phyloP scores from a whole-genome alignment of 2,329 filamentous ascomycete genomes.

The Aureobasidium mangrovei region DNA sequence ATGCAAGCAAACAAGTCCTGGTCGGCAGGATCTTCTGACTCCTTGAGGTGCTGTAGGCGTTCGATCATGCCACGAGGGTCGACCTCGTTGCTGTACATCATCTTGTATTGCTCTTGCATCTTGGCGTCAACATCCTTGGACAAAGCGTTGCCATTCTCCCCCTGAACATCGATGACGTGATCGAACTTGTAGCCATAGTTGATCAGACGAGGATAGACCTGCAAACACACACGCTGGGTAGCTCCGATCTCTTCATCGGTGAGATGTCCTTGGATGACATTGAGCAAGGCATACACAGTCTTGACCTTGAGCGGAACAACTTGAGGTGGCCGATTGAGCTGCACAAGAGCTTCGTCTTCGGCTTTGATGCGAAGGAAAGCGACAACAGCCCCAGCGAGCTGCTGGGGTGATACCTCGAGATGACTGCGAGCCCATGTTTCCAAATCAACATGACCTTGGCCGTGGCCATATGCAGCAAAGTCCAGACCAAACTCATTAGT shows the following conservation, averaged over 20 bases:
- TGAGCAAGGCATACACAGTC: slow-evolving; percentile 71
- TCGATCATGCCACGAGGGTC: slow-evolving; percentile 80
- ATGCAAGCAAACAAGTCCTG: slow-evolving; percentile 97
- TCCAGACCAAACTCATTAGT: slow-evolving; percentile 81
- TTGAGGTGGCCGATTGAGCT: slow-evolving; percentile 59
- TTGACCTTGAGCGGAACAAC: slow-evolving; percentile 69
- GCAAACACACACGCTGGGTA: slow-evolving; percentile 80
- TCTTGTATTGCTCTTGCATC: slow-evolving; percentile 97
- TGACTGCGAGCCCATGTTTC: slow-evolving; percentile 70
- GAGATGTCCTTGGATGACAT: slow-evolving; percentile 57
- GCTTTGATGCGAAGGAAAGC: slow-evolving; percentile 82
- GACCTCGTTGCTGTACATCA: slow-evolving; percentile 90
- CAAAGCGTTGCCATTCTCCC: slow-evolving; percentile 70
- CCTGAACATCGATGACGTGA: slow-evolving; percentile 80
- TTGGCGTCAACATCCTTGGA: slow-evolving; percentile 70
- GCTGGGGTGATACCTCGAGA: slow-evolving; percentile 36
- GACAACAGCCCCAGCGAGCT: slow-evolving; percentile 61
- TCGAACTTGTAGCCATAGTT: slow-evolving; percentile 76
- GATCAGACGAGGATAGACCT: slow-evolving; percentile 85
- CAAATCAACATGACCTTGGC: slow-evolving; percentile 69
- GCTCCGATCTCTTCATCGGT: slow-evolving; percentile 63
- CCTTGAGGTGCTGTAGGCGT: slow-evolving; percentile 77
- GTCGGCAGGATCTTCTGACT: slow-evolving; percentile 70
- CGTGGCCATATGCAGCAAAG: slow-evolving; percentile 75
- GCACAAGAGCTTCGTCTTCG: slow-evolving; percentile 65